Conservation (phyloP, 768 basidiomycete genomes). For the Pleurotus tuoliensis region DNA sequence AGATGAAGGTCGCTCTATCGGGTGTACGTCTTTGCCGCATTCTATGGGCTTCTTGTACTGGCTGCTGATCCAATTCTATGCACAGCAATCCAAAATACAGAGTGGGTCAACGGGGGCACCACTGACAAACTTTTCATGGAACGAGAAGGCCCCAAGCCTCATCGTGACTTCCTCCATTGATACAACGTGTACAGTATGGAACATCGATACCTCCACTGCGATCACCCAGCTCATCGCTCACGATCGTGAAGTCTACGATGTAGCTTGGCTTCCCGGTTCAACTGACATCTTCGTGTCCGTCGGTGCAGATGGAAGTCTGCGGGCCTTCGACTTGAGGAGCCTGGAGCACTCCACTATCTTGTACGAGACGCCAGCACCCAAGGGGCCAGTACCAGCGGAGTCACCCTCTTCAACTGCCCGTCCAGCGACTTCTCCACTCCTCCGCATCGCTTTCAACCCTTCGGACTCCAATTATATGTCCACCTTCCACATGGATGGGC, state of each 20-base stretch:
- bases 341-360: constrained; percentile 98
- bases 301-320: constrained; percentile 93
- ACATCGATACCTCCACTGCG: constrained; percentile 89
- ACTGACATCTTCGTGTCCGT: constrained; percentile 98
- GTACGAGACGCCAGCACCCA: constrained; percentile 88
- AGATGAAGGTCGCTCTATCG: constrained; percentile 73
- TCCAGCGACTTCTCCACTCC: constrained; percentile 74
- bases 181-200: constrained; percentile 99
- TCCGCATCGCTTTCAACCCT: constrained; percentile 89
- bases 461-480: constrained; percentile 93
- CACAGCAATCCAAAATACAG: constrained; percentile 86
- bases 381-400: constrained; percentile 55
- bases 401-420: constrained; percentile 60
- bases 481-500: constrained; percentile 92
- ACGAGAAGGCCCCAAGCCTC: constrained; percentile 83
- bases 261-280: constrained; percentile 96
- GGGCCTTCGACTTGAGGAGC: constrained; percentile 94
- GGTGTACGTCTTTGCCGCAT: constrained; percentile 51
- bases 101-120: constrained; percentile 82
- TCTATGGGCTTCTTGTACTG: background rate
- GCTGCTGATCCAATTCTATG: background rate
- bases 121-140: constrained; percentile 97
- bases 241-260: constrained; percentile 94
- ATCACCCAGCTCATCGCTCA: constrained; percentile 97
- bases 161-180: constrained; percentile 98